phyloP scores from a whole-genome alignment of 306 rosid species.

The Gleditsia sinensis region DNA sequence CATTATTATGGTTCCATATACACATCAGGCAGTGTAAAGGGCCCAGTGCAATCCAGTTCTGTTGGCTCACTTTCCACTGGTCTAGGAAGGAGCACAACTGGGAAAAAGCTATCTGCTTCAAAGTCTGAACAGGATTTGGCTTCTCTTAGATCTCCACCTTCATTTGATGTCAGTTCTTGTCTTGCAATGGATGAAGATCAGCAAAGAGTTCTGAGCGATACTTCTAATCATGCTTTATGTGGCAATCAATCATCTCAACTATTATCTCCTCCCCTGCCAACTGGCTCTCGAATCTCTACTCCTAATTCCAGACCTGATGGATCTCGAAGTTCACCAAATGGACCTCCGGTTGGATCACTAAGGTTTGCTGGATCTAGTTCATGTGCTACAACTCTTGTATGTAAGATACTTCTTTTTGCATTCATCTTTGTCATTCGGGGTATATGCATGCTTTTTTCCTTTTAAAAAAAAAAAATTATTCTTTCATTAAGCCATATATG shows the following conservation, averaged over 20 bases:
- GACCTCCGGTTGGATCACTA: conserved; percentile 50
- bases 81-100: conserved; percentile 61
- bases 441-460: conserved; percentile 3
- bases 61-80: conserved; percentile 64
- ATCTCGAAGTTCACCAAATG: conserved; percentile 48
- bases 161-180: conserved; percentile 62
- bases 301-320: conserved; percentile 65
- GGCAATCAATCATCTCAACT: conserved; percentile 64
- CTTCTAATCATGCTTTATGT: conserved; percentile 61
- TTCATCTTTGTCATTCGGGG: conserved; percentile 28
- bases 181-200: conserved; percentile 80
- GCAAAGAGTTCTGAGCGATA: conserved; percentile 59
- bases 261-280: conserved; percentile 70
- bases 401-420: conserved; percentile 68
- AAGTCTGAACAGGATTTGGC: conserved; percentile 97
- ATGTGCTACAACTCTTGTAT: conserved; percentile 69
- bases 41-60: conserved; percentile 67
- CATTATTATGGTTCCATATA: conserved; percentile 65
- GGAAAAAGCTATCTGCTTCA: conserved; percentile 71
- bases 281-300: conserved; percentile 54
- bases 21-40: conserved; percentile 66
- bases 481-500: conserved; percentile 27
- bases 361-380: conserved; percentile 68
- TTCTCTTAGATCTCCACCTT: conserved; percentile 74
- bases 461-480: no score